Conservation (phyloP, 805 yeast genomes). For the Tetrapisispora pingtungensis region DNA sequence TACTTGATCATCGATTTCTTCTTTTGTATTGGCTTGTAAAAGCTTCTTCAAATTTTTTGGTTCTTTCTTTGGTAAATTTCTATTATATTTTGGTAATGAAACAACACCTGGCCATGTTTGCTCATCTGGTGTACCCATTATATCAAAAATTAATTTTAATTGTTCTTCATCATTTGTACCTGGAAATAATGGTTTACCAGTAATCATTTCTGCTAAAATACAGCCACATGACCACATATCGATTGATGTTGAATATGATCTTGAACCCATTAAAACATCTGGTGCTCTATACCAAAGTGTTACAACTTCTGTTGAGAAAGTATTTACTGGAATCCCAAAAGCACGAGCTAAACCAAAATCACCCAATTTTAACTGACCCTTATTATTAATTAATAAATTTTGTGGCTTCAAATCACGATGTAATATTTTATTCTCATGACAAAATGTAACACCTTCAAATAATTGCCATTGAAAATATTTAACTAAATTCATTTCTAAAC, state of each 20-base stretch:
- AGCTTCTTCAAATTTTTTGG: constrained; percentile 47
- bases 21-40: constrained; percentile 23
- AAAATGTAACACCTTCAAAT: constrained; percentile 81
- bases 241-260: constrained; percentile 95
- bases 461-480: constrained; percentile 89
- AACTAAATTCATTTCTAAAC: constrained; percentile 45
- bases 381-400: constrained; percentile 86
- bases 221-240: constrained; percentile 99
- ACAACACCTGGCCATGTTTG: constrained; percentile 92
- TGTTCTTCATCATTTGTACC: constrained; percentile 98
- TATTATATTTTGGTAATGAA: constrained; percentile 83
- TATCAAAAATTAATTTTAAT: constrained; percentile 82
- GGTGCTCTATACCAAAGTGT: constrained; percentile 98
- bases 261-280: constrained; percentile 88
- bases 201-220: constrained; percentile 95
- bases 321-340: constrained; percentile 92
- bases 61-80: constrained; percentile 86
- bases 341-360: constrained; percentile 96
- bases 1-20: constrained; percentile 20
- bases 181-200: constrained; percentile 88
- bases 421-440: constrained; percentile 88
- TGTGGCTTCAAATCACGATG: constrained; percentile 97
- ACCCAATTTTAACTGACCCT: constrained; percentile 83
- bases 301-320: constrained; percentile 96
- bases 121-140: constrained; percentile 90